Evolutionary conservation across 2,329 filamentous ascomycete genomes (phyloP), one percentile per base, ranked within the genome.

Genomic region (Beauveria varroae): DNA sequence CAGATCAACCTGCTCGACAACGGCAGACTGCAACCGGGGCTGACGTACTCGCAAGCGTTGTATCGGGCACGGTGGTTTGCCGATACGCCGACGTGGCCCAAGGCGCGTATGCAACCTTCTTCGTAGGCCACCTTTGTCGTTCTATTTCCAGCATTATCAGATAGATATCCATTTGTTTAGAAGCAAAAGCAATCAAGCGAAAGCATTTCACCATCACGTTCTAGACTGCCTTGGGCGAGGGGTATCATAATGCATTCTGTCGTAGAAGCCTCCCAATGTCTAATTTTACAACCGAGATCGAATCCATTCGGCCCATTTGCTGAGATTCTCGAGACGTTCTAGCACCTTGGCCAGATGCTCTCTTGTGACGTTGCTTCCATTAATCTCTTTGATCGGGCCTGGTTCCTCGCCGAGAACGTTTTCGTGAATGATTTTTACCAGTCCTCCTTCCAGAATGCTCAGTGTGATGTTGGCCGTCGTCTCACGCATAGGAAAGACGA

Each of bases 401-500:
- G 68, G 68, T 41, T 70, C 71, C 46, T 52, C 62, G 7, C 65
- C 64, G 28, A 75, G 65, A 18, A 77, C 68, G 64, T 88, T 87
- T 66, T 88, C 83, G 26, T 82, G 79, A 3, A 79, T 72, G 41
- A 90, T 76, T 20, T 81, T 76, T 4, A 89, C 78, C 16, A 81
- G 76, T 5, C 82, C 87, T 61, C 87, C 85, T 41, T 81, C 76
- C 22, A 81, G 76, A 20, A 90, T 80, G 66, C 85, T 83, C 14
- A 89, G 67, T 28, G 78, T 79, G 26, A 89, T 73, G 62, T 81
- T 80, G 5, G 80, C 81, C 2, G 79, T 82, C 40, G 69, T 72
- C 18, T 72, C 64, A 41, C 71, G 72, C 66, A 84, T 81, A 1
- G 82, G 82, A 64, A 86, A 86, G 9, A 80, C 76, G 7, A 85